Percentiles rank a stretch among this genome's conserved stretches.
Evolutionary conservation across 805 yeast genomes (phyloP).

Genomic region (Kodamaea leandrae): DNA sequence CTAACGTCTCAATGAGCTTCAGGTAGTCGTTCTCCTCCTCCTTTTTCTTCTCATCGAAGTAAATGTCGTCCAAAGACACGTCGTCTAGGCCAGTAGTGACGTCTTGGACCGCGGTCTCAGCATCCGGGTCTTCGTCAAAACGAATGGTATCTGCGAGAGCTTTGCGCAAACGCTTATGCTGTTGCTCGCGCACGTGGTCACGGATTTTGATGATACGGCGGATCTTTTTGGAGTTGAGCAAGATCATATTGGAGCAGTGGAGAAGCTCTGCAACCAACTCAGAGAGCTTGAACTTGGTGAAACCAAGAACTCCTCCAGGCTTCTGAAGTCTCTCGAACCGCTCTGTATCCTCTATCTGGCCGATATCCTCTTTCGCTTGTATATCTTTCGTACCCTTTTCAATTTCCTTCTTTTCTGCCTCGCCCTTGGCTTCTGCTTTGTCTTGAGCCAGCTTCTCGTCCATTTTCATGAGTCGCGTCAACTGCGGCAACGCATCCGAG

Average conservation of each 20-base stretch:
- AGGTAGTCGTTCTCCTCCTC: slow-evolving; percentile 19
- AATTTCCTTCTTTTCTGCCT: not conserved
- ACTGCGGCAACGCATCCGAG: slow-evolving; percentile 67
- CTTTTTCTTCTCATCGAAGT: slow-evolving; percentile 18
- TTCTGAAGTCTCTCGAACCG: slow-evolving; percentile 9
- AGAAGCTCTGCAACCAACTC: slow-evolving; percentile 91
- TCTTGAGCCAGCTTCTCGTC: slow-evolving; percentile 12
- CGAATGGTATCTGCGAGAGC: slow-evolving; percentile 15
- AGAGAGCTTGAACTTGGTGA: slow-evolving; percentile 84
- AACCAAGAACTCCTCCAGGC: slow-evolving; percentile 67
- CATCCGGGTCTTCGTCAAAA: slow-evolving; percentile 8
- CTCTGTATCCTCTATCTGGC: not conserved
- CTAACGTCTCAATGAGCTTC: slow-evolving; percentile 23
- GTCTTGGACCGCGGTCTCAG: slow-evolving; percentile 18
- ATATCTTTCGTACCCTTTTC: not conserved
- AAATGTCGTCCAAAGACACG: slow-evolving; percentile 36
- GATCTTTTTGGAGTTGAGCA: slow-evolving; percentile 75
- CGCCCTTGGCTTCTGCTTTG: too few relatives aligned
- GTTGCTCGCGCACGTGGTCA: slow-evolving; percentile 56
- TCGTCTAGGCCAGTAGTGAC: slow-evolving; percentile 39
- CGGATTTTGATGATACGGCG: slow-evolving; percentile 66
- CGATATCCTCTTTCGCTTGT: not conserved
- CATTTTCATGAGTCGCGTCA: slow-evolving; percentile 57
- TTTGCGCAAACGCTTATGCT: slow-evolving; percentile 37
- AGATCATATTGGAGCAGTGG: slow-evolving; percentile 96